Evolutionary conservation across 2,329 filamentous ascomycete species (phyloP), one percentile per base, ranked within the genome.

Genomic region (Stagonosporopsis chrysanthemi): DNA sequence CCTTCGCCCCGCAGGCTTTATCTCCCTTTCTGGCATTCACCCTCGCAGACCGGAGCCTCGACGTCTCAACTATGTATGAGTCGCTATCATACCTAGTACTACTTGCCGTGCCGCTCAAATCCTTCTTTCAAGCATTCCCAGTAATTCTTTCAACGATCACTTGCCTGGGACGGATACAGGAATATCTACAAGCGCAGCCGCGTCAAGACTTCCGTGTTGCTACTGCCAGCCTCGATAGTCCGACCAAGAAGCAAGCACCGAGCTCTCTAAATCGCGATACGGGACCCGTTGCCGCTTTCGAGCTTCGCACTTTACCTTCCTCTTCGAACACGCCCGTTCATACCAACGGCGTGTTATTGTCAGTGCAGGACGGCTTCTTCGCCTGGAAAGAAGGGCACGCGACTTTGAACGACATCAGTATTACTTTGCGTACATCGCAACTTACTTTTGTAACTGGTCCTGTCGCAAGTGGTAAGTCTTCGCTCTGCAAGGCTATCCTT

Each of bases 401-500:
- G 0, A 36, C 43, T 2, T n/a, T 51, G 39, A 8, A 36, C 2
- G 9, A 43, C n/a, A 36, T 51, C 22, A 43, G 38, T 9, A 43
- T 43, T 2, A 12, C 5, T 14, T 28, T 49, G 3, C 22, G 6
- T 5, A 19, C 15, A 2, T 56, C 55, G 1, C 28, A 52, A 7
- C 44, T 66, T 6, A 58, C 49, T 4, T 31, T 62, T 14, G 36
- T 66, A 14, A 48, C 58, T 23, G 61, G 63, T 6, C 56, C 61
- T 9, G 56, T 64, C 2, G 58, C 48, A 19, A 56, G 51, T 23
- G 59, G 63, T 1, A 66, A 66, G 41, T 57, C 80, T 15, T 81
- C 80, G 3, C 61, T 83, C 12, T 50, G 62, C 22, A 66, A 64
- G 36, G 49, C 61, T 4, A 45, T 70, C 15, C 46, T 66, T 6